These are phyloP conservation scores for Chaetothyriales sp. DNA, from an alignment of 2,329 filamentous ascomycete species.

Conservation along the genomic window DNA sequence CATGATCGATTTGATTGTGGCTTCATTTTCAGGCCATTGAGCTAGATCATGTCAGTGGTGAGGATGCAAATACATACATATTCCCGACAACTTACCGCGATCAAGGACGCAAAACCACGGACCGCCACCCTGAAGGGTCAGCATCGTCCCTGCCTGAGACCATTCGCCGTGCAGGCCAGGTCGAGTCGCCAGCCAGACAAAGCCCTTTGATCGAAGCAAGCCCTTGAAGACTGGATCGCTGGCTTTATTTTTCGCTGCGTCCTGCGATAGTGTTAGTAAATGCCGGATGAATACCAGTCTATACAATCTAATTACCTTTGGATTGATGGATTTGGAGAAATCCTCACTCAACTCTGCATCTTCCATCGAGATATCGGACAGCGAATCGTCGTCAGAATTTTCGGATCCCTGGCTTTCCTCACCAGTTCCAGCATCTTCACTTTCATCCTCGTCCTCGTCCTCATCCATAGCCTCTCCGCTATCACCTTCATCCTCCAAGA, in stretches of 20 bases:
- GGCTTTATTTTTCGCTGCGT: conserved; percentile 22
- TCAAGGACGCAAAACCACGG: conserved; percentile 34
- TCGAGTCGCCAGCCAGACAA: conserved; percentile 31
- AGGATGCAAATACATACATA: not conserved
- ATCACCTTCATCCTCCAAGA: conserved; percentile 19
- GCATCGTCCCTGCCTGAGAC: conserved; percentile 31
- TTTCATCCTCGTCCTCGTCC: not conserved
- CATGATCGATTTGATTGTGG: conserved; percentile 33
- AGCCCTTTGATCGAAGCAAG: conserved; percentile 30
- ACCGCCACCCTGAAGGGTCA: conserved; percentile 28
- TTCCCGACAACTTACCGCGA: conserved; percentile 3
- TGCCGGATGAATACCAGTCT: not conserved
- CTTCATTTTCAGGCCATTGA: conserved; percentile 37
- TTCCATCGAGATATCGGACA: conserved; percentile 1
- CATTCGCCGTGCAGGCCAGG: conserved; percentile 30
- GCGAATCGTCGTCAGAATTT: not conserved
- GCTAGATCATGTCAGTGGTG: conserved; percentile 20
- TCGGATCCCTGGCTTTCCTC: not conserved
- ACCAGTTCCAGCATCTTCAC: not conserved
- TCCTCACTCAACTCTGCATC: conserved; percentile 5
- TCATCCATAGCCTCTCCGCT: conserved; percentile 19
- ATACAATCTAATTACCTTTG: conserved; percentile 2
- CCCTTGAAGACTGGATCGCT: conserved; percentile 24
- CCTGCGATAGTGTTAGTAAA: not conserved
- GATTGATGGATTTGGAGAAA: conserved; percentile 8